Evolutionary conservation across 805 yeast genomes (phyloP).

Genomic region (Kuraishia piskuri): DNA sequence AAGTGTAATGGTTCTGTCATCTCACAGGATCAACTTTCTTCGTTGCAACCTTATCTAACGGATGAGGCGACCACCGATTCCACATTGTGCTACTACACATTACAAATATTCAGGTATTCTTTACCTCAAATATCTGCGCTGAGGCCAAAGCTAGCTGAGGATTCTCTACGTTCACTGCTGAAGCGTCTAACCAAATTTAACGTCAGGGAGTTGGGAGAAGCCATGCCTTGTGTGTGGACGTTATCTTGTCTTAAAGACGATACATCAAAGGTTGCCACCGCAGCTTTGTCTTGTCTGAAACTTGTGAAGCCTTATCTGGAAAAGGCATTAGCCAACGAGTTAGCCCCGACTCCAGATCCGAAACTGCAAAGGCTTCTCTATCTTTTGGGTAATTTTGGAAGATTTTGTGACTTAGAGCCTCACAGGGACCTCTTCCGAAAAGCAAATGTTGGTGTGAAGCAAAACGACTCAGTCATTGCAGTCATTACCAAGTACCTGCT

Average conservation of each 20-base stretch:
- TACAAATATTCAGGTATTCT: conserved; percentile 45
- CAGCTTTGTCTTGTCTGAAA: conserved; percentile 53
- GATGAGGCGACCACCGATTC: conserved; percentile 34
- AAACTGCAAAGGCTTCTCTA: conserved; percentile 49
- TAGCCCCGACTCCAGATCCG: conserved; percentile 23
- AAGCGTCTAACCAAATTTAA: conserved; percentile 51
- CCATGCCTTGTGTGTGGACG: conserved; percentile 61
- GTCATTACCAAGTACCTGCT: conserved; percentile 52
- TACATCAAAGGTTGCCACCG: conserved; percentile 43
- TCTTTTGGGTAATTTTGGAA: conserved; percentile 64
- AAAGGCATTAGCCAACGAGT: conserved; percentile 11
- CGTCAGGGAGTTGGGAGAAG: conserved; percentile 57
- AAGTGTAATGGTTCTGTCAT: conserved; percentile 44
- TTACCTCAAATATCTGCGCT: conserved; percentile 35
- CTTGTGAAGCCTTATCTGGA: conserved; percentile 39
- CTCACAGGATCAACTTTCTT: conserved; percentile 55
- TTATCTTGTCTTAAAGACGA: conserved; percentile 39
- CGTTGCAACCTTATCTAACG: conserved; percentile 57
- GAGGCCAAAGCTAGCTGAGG: conserved; percentile 39
- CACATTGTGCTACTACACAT: conserved; percentile 35
- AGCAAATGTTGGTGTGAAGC: conserved; percentile 32
- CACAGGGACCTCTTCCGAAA: conserved; percentile 29
- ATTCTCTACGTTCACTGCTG: conserved; percentile 44
- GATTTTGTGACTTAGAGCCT: conserved; percentile 53
- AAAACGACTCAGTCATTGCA: conserved; percentile 47